Conservation (phyloP, 768 basidiomycete species). For the Hysterangium stoloniferum region DNA sequence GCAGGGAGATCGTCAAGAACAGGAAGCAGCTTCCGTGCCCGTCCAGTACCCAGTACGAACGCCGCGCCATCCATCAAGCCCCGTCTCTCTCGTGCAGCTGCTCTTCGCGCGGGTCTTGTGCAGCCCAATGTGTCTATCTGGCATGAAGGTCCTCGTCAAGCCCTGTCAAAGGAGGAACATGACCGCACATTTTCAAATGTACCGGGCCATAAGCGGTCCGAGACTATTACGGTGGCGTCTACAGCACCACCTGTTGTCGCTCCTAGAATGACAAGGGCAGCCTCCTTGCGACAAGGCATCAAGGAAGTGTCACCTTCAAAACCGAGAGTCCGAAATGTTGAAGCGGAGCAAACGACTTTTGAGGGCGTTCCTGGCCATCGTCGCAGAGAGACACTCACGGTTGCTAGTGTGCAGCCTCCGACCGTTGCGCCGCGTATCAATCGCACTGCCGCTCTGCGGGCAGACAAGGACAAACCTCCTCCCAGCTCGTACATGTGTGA, state of each 20-base stretch:
- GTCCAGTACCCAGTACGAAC: slow-evolving; percentile 55
- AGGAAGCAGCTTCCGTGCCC: slow-evolving; percentile 52
- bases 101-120: slow-evolving; percentile 54
- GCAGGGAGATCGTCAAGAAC: slow-evolving; percentile 37
- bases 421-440: slow-evolving; percentile 17
- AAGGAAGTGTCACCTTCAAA: slow-evolving; percentile 1
- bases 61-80: slow-evolving; percentile 62
- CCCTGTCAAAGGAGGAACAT: slow-evolving; percentile 53
- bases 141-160: slow-evolving; percentile 37
- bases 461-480: slow-evolving; percentile 32
- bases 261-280: slow-evolving; percentile 71
- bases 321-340: slow-evolving; percentile 14
- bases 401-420: slow-evolving; percentile 18
- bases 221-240: slow-evolving; percentile 62
- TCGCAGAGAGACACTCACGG: slow-evolving; percentile 17
- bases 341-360: slow-evolving; percentile 27
- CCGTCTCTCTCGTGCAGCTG: slow-evolving; percentile 67
- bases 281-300: slow-evolving; percentile 42
- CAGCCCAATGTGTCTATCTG: slow-evolving; percentile 33
- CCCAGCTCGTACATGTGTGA: slow-evolving; percentile 63
- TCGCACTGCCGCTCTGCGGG: slow-evolving; percentile 17
- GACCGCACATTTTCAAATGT: slow-evolving; percentile 66
- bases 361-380: slow-evolving; percentile 21
- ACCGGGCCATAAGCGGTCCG: slow-evolving; percentile 72
- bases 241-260: slow-evolving; percentile 64